phyloP scores from a whole-genome alignment of 2,329 filamentous ascomycete species.

The Sclerotinia minor region DNA sequence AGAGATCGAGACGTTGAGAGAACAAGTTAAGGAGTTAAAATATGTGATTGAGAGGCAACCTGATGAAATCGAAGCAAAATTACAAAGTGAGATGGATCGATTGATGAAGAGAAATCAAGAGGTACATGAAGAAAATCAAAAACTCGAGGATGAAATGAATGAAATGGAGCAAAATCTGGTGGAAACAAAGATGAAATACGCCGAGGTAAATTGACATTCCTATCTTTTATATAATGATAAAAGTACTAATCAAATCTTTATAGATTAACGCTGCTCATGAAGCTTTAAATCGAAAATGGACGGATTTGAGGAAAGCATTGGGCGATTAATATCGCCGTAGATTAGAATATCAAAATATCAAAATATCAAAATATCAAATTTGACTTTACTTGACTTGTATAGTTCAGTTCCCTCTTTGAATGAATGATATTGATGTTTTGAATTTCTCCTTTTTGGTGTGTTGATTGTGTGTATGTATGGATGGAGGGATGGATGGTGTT shows the following conservation, averaged over 20 bases:
- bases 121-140: conserved; percentile 89
- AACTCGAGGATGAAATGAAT: conserved; percentile 82
- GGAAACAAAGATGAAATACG: conserved; percentile 90
- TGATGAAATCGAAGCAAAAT: conserved; percentile 77
- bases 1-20: conserved; percentile 82
- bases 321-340: background rate
- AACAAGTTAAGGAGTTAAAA: conserved; percentile 82
- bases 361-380: background rate
- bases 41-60: conserved; percentile 88
- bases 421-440: background rate
- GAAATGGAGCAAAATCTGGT: conserved; percentile 94
- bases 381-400: too few relatives aligned
- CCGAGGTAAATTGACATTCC: conserved; percentile 70
- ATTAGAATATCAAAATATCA: background rate
- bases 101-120: conserved; percentile 91
- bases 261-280: conserved; percentile 73
- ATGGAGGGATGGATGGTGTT: background rate
- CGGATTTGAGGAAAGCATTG: conserved; percentile 60
- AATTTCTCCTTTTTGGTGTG: background rate
- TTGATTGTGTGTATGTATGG: background rate
- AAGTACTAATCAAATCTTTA: conserved; percentile 27
- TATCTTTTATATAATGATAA: conserved; percentile 8
- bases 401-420: conserved; percentile 4
- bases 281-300: conserved; percentile 73
- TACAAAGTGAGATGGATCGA: conserved; percentile 83